Evolutionary conservation across 1,284 basidiomycete species (phyloP).

Genomic region (Spongispora temasekensis): DNA sequence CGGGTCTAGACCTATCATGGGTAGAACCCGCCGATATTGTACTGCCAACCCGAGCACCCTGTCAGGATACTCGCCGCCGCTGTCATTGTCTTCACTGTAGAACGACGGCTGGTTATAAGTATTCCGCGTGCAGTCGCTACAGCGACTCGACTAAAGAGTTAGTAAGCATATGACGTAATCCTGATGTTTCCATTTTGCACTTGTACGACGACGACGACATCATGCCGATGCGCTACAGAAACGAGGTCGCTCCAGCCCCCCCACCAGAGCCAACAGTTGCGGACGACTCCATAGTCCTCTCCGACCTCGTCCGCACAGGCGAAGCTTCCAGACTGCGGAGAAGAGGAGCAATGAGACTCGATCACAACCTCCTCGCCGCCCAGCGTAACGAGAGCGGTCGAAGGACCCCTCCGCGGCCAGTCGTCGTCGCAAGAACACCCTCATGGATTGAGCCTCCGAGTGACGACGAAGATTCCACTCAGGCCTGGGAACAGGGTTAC

Average conservation of each 20-base stretch:
- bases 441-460: constrained; percentile 39
- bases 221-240: constrained; percentile 38
- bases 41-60: no score
- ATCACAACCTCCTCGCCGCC: constrained; percentile 40
- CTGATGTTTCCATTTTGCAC: constrained; percentile 5
- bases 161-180: constrained; percentile 22
- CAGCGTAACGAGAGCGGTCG: constrained; percentile 33
- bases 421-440: constrained; percentile 33
- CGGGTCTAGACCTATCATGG: no score
- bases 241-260: constrained; percentile 8
- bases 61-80: no score
- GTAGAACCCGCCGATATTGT: no score
- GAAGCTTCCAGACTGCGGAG: constrained; percentile 72
- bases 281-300: constrained; percentile 68
- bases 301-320: constrained; percentile 66
- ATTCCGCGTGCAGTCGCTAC: no score
- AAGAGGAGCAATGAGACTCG: constrained; percentile 67
- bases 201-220: constrained; percentile 22
- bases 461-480: constrained; percentile 36
- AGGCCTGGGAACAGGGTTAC: constrained; percentile 37
- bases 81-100: no score
- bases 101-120: no score
- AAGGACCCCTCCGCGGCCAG: constrained; percentile 29
- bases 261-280: constrained; percentile 42
- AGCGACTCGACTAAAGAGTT: no score